Percentiles rank a stretch among this genome's conserved stretches.
Conservation (phyloP, 2,329 filamentous ascomycete species). For the Fusarium nurragi region DNA sequence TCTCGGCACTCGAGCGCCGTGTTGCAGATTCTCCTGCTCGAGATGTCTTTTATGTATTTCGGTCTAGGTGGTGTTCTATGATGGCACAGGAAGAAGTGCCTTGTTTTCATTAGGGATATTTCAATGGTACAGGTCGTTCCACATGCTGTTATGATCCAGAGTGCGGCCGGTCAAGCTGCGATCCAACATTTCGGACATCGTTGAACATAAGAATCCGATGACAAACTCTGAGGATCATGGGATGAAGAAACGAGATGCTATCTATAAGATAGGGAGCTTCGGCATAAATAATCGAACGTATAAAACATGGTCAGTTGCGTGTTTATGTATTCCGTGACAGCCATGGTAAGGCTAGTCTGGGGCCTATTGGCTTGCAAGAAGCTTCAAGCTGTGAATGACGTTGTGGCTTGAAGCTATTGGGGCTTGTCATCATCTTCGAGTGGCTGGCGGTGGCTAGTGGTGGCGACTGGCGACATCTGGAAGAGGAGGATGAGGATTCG, state of each 20-base stretch:
- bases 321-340: background rate
- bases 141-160: conserved; percentile 48
- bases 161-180: conserved; percentile 43
- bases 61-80: conserved; percentile 56
- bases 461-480: background rate
- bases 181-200: conserved; percentile 32
- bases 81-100: conserved; percentile 52
- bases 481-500: background rate
- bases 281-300: conserved; percentile 35
- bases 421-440: background rate
- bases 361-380: background rate
- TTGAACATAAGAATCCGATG: conserved; percentile 40
- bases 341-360: background rate
- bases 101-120: conserved; percentile 52
- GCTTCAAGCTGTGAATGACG: background rate
- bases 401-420: conserved; percentile 3
- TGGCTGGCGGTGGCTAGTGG: background rate
- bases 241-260: conserved; percentile 43
- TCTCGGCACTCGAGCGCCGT: conserved; percentile 14
- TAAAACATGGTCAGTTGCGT: conserved; percentile 13
- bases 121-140: conserved; percentile 49
- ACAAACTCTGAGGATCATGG: conserved; percentile 38
- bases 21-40: conserved; percentile 24
- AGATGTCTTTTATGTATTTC: conserved; percentile 48
- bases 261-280: conserved; percentile 45